Evolutionary conservation across 2,329 filamentous ascomycete genomes (phyloP).

Genomic region (Lasiodiplodia sp.): DNA sequence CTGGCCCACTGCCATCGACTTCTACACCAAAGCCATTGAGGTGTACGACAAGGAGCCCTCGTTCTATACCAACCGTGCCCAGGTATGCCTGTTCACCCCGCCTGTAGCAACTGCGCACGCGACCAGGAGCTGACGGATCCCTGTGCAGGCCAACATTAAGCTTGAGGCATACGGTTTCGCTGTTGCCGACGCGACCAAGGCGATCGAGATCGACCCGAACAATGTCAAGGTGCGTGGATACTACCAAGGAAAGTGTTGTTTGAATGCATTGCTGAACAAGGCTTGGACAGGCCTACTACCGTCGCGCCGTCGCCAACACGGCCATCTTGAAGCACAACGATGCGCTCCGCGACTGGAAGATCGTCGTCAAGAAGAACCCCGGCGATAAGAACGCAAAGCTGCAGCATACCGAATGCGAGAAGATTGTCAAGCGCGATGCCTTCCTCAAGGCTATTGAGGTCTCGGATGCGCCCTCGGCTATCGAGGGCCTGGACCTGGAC

Average conservation of each 20-base stretch:
- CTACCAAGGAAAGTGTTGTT: background rate
- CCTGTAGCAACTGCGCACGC: conserved; percentile 33
- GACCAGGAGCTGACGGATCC: conserved; percentile 36
- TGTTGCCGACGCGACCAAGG: conserved; percentile 87
- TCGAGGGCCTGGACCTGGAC: conserved; percentile 88
- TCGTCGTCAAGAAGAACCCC: conserved; percentile 86
- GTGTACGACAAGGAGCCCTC: conserved; percentile 83
- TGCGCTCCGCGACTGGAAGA: conserved; percentile 89
- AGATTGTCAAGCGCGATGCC: conserved; percentile 87
- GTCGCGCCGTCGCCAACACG: conserved; percentile 88
- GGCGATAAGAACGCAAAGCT: conserved; percentile 88
- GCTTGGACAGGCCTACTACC: conserved; percentile 79
- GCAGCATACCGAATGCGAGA: conserved; percentile 92
- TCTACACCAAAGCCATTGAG: conserved; percentile 88
- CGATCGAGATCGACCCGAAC: conserved; percentile 84
- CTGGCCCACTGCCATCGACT: conserved; percentile 81
- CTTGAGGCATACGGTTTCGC: conserved; percentile 94
- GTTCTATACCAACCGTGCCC: conserved; percentile 93
- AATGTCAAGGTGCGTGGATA: conserved; percentile 79
- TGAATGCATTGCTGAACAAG: background rate
- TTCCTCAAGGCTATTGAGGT: conserved; percentile 97
- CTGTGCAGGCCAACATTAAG: conserved; percentile 85
- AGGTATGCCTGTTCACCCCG: conserved; percentile 65
- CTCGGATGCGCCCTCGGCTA: conserved; percentile 87
- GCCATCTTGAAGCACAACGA: conserved; percentile 90